Percentiles rank a stretch among this genome's conserved stretches.
phyloP scores from a whole-genome alignment of 2,329 filamentous ascomycete species.

The Pseudopithomyces maydicus region DNA sequence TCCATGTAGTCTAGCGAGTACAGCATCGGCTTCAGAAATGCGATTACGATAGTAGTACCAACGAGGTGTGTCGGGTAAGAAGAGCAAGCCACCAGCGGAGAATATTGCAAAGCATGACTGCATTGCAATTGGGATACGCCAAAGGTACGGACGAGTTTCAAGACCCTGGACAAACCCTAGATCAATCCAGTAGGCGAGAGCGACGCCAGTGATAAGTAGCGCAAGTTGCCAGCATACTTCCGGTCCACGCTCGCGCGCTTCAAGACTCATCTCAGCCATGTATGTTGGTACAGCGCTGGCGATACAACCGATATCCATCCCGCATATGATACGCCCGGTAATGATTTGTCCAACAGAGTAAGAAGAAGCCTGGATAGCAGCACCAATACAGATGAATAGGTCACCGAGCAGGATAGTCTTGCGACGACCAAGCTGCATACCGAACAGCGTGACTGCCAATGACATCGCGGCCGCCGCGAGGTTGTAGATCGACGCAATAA shows the following conservation, averaged over 20 bases:
- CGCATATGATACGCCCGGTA: conserved; percentile 51
- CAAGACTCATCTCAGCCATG: conserved; percentile 18
- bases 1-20: conserved; percentile 47
- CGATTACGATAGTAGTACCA: conserved; percentile 52
- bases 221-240: conserved; percentile 52
- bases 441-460: conserved; percentile 52
- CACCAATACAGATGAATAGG: conserved; percentile 51
- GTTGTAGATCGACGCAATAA: conserved; percentile 16
- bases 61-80: conserved; percentile 50
- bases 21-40: conserved; percentile 50
- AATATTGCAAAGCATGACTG: conserved; percentile 55
- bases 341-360: conserved; percentile 54
- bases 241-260: conserved; percentile 39
- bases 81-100: conserved; percentile 48
- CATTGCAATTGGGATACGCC: conserved; percentile 54
- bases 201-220: conserved; percentile 54
- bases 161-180: conserved; percentile 52
- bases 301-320: conserved; percentile 54
- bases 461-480: conserved; percentile 48
- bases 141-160: conserved; percentile 25
- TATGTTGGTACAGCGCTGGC: conserved; percentile 49
- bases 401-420: conserved; percentile 54
- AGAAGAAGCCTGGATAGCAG: conserved; percentile 50
- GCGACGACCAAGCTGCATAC: conserved; percentile 51
- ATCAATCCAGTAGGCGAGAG: conserved; percentile 55